Evolutionary conservation across 78 protist genomes (phyloP), one percentile per base, ranked within the genome.

Genomic region (slime mould (Dictyostelium discoideum)): DNA sequence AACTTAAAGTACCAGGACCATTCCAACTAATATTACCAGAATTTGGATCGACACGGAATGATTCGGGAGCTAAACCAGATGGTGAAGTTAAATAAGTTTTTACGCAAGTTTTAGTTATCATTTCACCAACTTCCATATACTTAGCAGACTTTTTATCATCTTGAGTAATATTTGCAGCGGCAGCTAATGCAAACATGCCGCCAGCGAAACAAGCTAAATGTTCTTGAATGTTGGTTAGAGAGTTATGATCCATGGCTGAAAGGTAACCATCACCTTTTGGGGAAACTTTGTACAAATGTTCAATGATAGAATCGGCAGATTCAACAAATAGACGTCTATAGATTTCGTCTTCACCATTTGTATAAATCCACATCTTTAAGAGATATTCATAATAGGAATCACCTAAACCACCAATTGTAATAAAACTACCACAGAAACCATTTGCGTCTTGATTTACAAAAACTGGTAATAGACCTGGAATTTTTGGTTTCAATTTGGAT

Each of bases 131-230:
- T 16, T 81, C 57, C 32, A 94, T 37, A 77, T 92, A 44, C 3
- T 18, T 2, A 0, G 42, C 6, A 29, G 44, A 65, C 16, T 79
- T 22, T 29, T 8, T 2, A 13, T 39, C 60, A 3, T 89, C 69
- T 7, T 24, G 22, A 14, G 90, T 5, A 16, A 82, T 84, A 18
- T 76, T 67, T 7, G 80, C 24, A 1, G 85, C 96, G 6, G 95
- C 97, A 18, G 96, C 98, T 8, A 98, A 94, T 5, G 97, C 98
- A 22, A 98, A 89, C 99, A 98, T 98, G 39, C 99, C 99, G 39
- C 97, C 98, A 5, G 96, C 93, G 44, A 98, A 98, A 87, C 99
- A 98, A 14, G 98, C 98, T 24, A 98, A 57, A 48, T 98, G 98
- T 74, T 98, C 99, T 98, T 97, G 93, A 20, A 46, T 94, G 29